These are phyloP conservation scores for Oidium heveae DNA, from an alignment of 2,329 filamentous ascomycete genomes.

Conservation along the genomic window DNA sequence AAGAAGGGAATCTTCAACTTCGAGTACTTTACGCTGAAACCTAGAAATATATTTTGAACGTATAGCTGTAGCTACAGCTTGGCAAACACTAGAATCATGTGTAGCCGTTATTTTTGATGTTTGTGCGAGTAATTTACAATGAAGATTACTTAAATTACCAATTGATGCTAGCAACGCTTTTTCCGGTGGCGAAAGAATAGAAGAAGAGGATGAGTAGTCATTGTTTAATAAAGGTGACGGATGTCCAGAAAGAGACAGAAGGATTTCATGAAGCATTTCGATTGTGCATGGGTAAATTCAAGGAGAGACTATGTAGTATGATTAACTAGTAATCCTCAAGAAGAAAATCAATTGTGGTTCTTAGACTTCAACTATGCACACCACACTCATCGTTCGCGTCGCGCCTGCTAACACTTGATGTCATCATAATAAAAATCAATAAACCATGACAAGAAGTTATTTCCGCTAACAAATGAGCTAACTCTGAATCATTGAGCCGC, in stretches of 20 bases:
- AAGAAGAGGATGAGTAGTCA: slow-evolving; percentile 21
- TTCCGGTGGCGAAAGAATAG: slow-evolving; percentile 49
- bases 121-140: slow-evolving; percentile 44
- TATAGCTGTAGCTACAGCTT: slow-evolving; percentile 62
- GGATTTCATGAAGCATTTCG: slow-evolving; percentile 88
- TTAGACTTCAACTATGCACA: too few species aligned
- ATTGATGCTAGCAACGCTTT: slow-evolving; percentile 56
- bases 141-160: slow-evolving; percentile 52
- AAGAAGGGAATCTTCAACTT: slow-evolving; percentile 60
- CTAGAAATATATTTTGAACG: slow-evolving; percentile 46
- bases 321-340: too few species aligned
- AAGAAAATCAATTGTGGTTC: too few species aligned
- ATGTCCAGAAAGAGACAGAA: slow-evolving; percentile 86
- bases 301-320: too few species aligned
- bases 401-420: too few species aligned
- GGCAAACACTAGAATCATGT: slow-evolving; percentile 63
- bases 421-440: too few species aligned
- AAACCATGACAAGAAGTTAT: too few species aligned
- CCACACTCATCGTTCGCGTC: too few species aligned
- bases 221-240: slow-evolving; percentile 61
- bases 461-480: too few species aligned
- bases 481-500: too few species aligned
- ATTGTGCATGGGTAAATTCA: too few species aligned
- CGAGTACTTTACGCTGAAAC: slow-evolving; percentile 64
- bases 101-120: slow-evolving; percentile 39